These are phyloP conservation scores for Juglanconis sp. DNA, from an alignment of 2,329 filamentous ascomycete species.

Conservation along the genomic window DNA sequence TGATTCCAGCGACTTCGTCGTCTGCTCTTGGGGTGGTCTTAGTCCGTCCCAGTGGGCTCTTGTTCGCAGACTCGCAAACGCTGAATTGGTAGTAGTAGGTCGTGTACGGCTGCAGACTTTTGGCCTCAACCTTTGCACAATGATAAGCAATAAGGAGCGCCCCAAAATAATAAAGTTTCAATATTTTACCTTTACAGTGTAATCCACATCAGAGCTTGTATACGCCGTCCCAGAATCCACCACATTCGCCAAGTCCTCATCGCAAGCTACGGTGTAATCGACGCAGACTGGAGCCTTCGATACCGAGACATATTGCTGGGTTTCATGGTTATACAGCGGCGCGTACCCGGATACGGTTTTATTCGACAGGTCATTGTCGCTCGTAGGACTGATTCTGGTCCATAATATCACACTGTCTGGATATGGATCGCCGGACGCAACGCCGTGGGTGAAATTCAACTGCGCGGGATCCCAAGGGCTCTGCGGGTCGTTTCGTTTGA, in stretches of 20 bases:
- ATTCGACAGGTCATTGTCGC: slow-evolving; percentile 45
- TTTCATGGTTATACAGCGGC: slow-evolving; percentile 41
- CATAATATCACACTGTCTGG: slow-evolving; percentile 54
- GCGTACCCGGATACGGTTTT: slow-evolving; percentile 37
- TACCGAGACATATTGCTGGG: slow-evolving; percentile 39
- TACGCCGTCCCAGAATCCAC: slow-evolving; percentile 59
- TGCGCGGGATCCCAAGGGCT: slow-evolving; percentile 41
- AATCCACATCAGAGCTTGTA: slow-evolving; percentile 72
- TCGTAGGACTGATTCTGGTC: slow-evolving; percentile 39
- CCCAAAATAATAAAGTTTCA: not conserved
- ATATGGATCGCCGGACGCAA: slow-evolving; percentile 45
- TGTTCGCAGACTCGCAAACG: slow-evolving; percentile 61
- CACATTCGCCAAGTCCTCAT: slow-evolving; percentile 37
- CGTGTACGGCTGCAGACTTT: slow-evolving; percentile 58
- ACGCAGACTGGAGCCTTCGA: slow-evolving; percentile 65
- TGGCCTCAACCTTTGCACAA: slow-evolving; percentile 57
- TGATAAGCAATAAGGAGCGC: not conserved
- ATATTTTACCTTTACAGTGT: slow-evolving; percentile 61
- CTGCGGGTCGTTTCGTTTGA: slow-evolving; percentile 48
- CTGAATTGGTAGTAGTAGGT: slow-evolving; percentile 69
- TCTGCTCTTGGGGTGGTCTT: slow-evolving; percentile 63
- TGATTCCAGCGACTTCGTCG: slow-evolving; percentile 55
- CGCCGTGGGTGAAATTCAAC: slow-evolving; percentile 59
- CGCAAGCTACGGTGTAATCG: slow-evolving; percentile 57
- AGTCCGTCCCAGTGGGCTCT: slow-evolving; percentile 62